A percentile compares a stretch with the other conserved stretches of the same genome.
These are phyloP conservation scores for Rhinocladiella mackenziei DNA, from an alignment of 2,329 filamentous ascomycete genomes.

Conservation along the genomic window DNA sequence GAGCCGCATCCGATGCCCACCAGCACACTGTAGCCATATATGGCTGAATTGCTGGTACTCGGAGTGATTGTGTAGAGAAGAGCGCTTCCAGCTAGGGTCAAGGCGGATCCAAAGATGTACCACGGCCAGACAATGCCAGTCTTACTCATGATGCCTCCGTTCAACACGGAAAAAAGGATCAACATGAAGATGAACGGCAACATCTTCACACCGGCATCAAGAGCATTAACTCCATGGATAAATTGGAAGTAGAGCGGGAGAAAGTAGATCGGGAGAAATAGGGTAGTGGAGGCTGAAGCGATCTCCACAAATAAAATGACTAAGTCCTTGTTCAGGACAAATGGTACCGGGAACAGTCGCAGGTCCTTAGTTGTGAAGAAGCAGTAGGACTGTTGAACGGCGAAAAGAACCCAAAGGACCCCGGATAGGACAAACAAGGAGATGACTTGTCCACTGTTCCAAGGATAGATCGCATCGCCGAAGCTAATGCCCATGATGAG, in stretches of 20 bases:
- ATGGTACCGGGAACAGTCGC: slow-evolving; percentile 49
- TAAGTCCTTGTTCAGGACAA: slow-evolving; percentile 39
- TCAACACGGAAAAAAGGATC: slow-evolving; percentile 27
- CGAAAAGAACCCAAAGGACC: slow-evolving; percentile 44
- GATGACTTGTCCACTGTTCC: slow-evolving; percentile 46
- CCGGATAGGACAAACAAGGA: slow-evolving; percentile 48
- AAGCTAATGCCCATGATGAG: slow-evolving; percentile 39
- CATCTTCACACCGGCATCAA: slow-evolving; percentile 33
- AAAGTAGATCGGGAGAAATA: slow-evolving; percentile 53
- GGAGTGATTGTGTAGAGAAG: slow-evolving; percentile 27
- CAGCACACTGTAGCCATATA: slow-evolving; percentile 32
- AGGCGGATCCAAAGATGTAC: slow-evolving; percentile 29
- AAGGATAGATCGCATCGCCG: slow-evolving; percentile 49
- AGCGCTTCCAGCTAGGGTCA: slow-evolving; percentile 27
- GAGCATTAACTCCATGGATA: slow-evolving; percentile 39
- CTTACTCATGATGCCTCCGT: slow-evolving; percentile 27
- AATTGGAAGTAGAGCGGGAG: slow-evolving; percentile 56
- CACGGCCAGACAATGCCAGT: slow-evolving; percentile 32
- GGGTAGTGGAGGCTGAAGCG: too few relatives aligned
- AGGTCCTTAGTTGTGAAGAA: slow-evolving; percentile 44
- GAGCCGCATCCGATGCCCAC: slow-evolving; percentile 21
- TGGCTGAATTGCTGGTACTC: too few relatives aligned
- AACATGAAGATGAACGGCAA: slow-evolving; percentile 33
- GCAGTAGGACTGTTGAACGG: slow-evolving; percentile 45
- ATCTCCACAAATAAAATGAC: slow-evolving; percentile 40